phyloP scores from a whole-genome alignment of 257 asterid species.

The Solanum chaucha region DNA sequence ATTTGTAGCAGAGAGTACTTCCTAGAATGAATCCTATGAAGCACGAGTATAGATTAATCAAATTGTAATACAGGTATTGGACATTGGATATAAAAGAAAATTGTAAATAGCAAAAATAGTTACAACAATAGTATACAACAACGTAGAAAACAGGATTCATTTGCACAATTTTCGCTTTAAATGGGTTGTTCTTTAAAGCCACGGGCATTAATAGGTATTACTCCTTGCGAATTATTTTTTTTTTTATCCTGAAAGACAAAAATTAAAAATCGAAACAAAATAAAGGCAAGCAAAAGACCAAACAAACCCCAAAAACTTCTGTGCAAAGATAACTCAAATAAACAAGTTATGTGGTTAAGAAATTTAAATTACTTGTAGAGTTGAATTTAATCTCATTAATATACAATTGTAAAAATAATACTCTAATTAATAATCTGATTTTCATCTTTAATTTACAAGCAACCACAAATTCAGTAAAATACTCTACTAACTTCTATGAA shows the following conservation, averaged over 20 bases:
- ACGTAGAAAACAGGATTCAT: neutral
- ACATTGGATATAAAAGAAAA: neutral
- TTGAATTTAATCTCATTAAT: neutral
- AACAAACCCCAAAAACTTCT: neutral
- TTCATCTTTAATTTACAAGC: neutral
- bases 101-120: too few species aligned
- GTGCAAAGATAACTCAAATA: neutral
- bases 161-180: neutral
- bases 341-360: neutral
- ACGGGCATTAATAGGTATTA: neutral
- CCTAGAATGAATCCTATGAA: too few species aligned
- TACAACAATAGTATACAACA: too few species aligned
- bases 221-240: too few species aligned
- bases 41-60: neutral
- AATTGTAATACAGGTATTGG: neutral
- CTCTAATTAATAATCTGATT: neutral
- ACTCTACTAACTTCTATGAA: too few species aligned
- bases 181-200: neutral
- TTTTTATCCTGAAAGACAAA: too few species aligned
- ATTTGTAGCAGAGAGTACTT: too few species aligned
- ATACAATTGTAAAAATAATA: neutral
- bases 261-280: too few species aligned
- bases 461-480: neutral
- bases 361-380: neutral
- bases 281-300: neutral